Base-by-base conservation (phyloP, 495 filamentous ascomycete genomes). In the Hypomontagnella monticulosa region DNA sequence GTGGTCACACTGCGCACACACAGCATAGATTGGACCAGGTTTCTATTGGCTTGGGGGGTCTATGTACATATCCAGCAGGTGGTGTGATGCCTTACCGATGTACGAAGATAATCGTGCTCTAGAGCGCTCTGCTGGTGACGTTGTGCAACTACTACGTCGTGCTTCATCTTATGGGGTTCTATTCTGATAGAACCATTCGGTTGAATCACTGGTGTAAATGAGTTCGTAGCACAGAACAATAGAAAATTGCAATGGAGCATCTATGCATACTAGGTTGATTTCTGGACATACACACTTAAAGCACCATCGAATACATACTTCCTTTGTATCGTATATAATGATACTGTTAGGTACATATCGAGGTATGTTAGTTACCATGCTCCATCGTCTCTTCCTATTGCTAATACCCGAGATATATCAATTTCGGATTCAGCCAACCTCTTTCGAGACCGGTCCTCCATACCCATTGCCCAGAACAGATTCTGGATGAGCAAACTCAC, bases 1-100 rank as follows among this genome's bases (percentile, higher is more conserved):
- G 38, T 27, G 30, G 61, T 64, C 41, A 38, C 53, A 64, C 47
- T 38, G 44, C 53, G 41, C 36, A 14, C 14, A 42, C 27, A 32
- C 50, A 7, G 56, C 63, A 46, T 49, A 18, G 44, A 23, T 12
- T 50, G 62, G 50, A 42, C 15, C 30, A n/a, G 3, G n/a, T 36
- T 61, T 52, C 46, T 27, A 67, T 67, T 67, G 63, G 63, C 15
- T 7, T 33, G 52, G n/a, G 4, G 10, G 11, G 1, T 11, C 20
- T 44, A 64, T 42, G 41, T 42, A 53, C 62, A 49, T 59, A 59
- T 59, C 47, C 23, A 59, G 48, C 54, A 43, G 48, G 47, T 53
- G 36, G 49, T 63, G 48, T 63, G 64, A 67, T 63, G 43, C 54
- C 15, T 44, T 4, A 41, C 11, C n/a, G 34, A 52, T 27, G 23